These are phyloP conservation scores for Blastosporella zonata DNA, from an alignment of 1,284 basidiomycete genomes.

Conservation along the genomic window DNA sequence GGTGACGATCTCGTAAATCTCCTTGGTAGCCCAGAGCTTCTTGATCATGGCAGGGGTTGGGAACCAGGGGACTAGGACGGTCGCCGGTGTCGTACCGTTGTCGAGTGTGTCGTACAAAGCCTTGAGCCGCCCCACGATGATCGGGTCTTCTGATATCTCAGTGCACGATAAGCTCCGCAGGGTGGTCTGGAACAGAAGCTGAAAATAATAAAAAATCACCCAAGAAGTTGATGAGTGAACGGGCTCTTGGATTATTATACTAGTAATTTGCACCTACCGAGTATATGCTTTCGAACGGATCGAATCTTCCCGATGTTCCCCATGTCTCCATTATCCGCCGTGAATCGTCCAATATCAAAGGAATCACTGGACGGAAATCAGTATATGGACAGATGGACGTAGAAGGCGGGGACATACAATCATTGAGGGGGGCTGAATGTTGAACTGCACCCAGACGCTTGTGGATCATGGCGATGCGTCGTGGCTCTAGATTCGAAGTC, in stretches of 20 bases:
- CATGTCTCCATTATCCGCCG: conserved; percentile 55
- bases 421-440: conserved; percentile 52
- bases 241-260: conserved; percentile 8
- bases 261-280: conserved; percentile 43
- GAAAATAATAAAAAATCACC: conserved; percentile 5
- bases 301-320: conserved; percentile 57
- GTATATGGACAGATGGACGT: background rate
- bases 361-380: conserved; percentile 46
- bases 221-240: conserved; percentile 13
- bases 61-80: conserved; percentile 69
- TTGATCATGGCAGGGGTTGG: conserved; percentile 66
- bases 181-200: conserved; percentile 72
- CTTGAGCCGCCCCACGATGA: conserved; percentile 55
- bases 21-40: conserved; percentile 66
- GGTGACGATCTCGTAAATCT: conserved; percentile 66
- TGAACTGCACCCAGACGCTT: conserved; percentile 63
- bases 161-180: conserved; percentile 61
- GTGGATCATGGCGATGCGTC: conserved; percentile 60
- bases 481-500: conserved; percentile 62
- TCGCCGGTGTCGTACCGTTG: conserved; percentile 64
- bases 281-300: conserved; percentile 69
- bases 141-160: conserved; percentile 65
- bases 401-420: conserved; percentile 37
- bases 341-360: conserved; percentile 60
- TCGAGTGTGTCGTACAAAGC: conserved; percentile 64